Base-by-base conservation (phyloP, 1,284 basidiomycete species). In the Neonothopanus nambi region DNA sequence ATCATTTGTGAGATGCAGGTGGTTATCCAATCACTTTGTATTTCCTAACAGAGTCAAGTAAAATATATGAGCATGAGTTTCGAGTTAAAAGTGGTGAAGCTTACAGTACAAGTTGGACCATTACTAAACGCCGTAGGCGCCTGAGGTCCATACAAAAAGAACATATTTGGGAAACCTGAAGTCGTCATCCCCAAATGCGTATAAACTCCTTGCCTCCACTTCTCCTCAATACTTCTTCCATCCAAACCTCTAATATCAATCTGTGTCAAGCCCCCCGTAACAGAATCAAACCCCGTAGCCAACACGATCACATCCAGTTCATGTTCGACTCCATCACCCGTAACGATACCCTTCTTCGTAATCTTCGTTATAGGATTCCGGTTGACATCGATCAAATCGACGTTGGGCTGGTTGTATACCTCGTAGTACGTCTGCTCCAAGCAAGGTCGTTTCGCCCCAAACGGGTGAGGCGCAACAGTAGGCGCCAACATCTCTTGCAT, bases 401-500 rank as follows among this genome's bases (percentile, higher is more conserved):
- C 62, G 37, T 66, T 63, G 5, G 61, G 56, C 48, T 61, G 63
- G 42, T 64, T 63, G 50, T 49, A 64, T 15, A 63, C 63, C 33
- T 66, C 63, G 23, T 56, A 66, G 44, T 62, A 65, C 1, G 46
- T 23, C 33, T 57, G 52, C 48, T 66, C 65, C 11, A 66, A 46
- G 9, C 33, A 55, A 1, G 59, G 55, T n/a, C 60, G 57, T 40
- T 63, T 64, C n/a, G 50, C 42, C 12, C 60, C 60, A 35, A 64
- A 61, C 8, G 63, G 61, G 40, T 64, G 58, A 7, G 59, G 60
- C 12, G 60, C 33, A 9, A 56, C 36, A 24, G 52, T 54, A 4
- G 63, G 64, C 8, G 63, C 63, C 5, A 65, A 60, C 23, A 60
- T 62, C 18, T 60, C 59, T 51, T 58, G 58, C 63, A 63, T 60